Evolutionary conservation across 1,139 yeast genomes (phyloP).

Genomic region (Suhomyces atakaporum): DNA sequence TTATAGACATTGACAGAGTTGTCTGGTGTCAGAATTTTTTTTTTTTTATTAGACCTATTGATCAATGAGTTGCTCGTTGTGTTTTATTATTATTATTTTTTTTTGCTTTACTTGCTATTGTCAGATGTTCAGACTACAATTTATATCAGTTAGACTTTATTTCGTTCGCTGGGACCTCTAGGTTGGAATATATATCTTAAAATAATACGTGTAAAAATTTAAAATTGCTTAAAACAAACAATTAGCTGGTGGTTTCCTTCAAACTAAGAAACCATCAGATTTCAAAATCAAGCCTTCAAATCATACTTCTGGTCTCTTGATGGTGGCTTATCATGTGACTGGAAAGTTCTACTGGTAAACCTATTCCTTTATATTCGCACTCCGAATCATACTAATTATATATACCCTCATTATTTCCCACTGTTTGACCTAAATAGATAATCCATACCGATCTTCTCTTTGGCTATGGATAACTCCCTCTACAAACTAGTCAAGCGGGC

Average conservation of each 20-base stretch:
- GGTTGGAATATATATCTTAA: neutral
- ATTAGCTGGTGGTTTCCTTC: no score
- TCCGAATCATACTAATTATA: no score
- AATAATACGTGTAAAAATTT: no score
- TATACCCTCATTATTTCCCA: no score
- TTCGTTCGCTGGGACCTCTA: neutral
- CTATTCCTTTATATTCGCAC: no score
- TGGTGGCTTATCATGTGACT: no score
- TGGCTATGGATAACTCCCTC: slow-evolving; percentile 10
- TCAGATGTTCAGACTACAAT: neutral
- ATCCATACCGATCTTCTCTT: neutral
- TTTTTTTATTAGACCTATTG: neutral
- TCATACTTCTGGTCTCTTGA: no score
- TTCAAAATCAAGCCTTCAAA: no score
- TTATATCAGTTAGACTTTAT: neutral
- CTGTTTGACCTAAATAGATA: neutral
- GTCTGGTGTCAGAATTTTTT: neutral
- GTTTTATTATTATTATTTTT: neutral
- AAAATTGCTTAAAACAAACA: no score
- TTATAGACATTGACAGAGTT: neutral
- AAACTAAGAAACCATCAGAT: no score
- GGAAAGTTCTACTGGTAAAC: no score
- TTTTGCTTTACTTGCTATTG: neutral
- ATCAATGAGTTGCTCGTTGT: neutral
- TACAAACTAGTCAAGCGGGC: slow-evolving; percentile 20